Base-by-base conservation (phyloP, 805 yeast genomes). In the Metschnikowia chrysomelidarum region DNA sequence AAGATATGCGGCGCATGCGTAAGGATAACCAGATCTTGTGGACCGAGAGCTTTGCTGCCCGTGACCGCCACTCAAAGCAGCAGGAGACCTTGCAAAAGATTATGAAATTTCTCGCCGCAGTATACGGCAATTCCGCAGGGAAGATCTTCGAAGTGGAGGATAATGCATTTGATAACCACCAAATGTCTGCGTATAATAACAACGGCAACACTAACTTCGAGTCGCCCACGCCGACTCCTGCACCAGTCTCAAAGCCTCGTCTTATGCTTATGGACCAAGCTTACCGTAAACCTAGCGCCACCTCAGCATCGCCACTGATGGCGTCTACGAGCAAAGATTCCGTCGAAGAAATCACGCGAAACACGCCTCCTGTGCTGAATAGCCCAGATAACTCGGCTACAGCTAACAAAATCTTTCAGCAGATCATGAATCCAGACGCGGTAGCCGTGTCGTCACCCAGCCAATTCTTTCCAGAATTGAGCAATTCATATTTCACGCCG, bases 1-100 rank as follows among this genome's bases (percentile, higher is more conserved):
- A 88, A 49, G 98, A 93, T 54, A 67, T 93, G 43, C 68, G 82
- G 48, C 71, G 97, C 39, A 78, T 93, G 24, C 73, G 88, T 40
- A 81, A 81, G 41, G 98, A 93, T 55, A 93, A 91, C 62, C 91
- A 87, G 56, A 60, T 87, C 51, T 62, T 93, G 28, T 93, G 98
- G 98, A 81, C 82, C 42, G 98, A 93, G 55, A 82, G 87, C 51
- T 80, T 73, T 55, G 64, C 80, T 39, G 82, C 91, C 5, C 71
- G 97, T 35, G 97, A 91, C 56, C 76, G 89, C 45, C 86, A 89
- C 58, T 78, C 82, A 50, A 73, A 80, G 21, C 98, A 93, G 56
- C 80, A 91, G 25, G 91, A 85, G 44, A 87, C 96, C 15, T 69
- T 93, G 37, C 95, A 88, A 46, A 83, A 86, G 45, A 91, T 93